Base-by-base conservation (phyloP, 2,329 filamentous ascomycete genomes). In the Ascochyta viciae-villosae region DNA sequence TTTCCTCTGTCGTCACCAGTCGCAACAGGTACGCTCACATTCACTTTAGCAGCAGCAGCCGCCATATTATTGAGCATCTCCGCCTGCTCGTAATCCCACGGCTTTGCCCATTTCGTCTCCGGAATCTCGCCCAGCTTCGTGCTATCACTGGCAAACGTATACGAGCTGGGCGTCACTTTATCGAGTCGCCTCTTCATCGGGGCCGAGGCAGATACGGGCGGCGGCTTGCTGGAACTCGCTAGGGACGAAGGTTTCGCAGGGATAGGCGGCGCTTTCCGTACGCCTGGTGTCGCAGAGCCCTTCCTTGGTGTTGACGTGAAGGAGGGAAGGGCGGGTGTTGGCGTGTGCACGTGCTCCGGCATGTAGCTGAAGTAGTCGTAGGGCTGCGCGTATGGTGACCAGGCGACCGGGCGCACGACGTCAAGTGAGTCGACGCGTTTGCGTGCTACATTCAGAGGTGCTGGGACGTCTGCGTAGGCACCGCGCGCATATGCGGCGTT, bases 91-190 rank as follows among this genome's bases (percentile, higher is more conserved):
- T 74, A 77, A 50, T 81, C 76, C 51, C 70, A 80, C 6, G 78
- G 77, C 50, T 57, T 68, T 0, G 72, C 68, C 80, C 80, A 81
- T 42, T 75, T 73, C 34, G 75, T 71, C 65, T 79, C 66, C 4
- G 80, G 79, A 6, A 82, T 81, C 60, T 81, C 80, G 39, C 80
- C 80, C 8, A 82, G 68, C 64, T 80, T 80, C 3, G 80, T 82
- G 63, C 77, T 78, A 19, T 76, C 76, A 10, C 77, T 78, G 5
- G 77, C 75, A 50, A 80, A 75, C 1, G 78, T 80, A 51, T 78
- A 78, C 34, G 69, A 72, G 8, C 75, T 79, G 6, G 72, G 75
- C 2, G 76, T 78, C 0, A 60, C 49, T 44, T 75, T 74, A 38
- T 77, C 73, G 8, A 70, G 57, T 51, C 70, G 63, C 24, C 74